Base-by-base conservation (phyloP, 148 eudicot species). In the Chenopodium formosanum region DNA sequence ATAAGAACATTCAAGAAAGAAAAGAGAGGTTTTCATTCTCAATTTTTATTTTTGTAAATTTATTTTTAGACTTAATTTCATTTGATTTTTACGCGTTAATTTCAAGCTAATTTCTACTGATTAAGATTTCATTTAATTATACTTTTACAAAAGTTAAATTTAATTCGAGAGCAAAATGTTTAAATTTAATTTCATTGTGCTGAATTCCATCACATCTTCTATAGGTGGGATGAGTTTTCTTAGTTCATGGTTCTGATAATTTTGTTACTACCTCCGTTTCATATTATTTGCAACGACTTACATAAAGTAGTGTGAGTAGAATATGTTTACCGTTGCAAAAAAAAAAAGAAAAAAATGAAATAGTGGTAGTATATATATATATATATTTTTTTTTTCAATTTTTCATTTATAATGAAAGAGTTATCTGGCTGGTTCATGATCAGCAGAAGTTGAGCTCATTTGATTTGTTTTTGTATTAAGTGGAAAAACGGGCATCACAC, bases 1-100 rank as follows among this genome's bases (percentile, higher is more conserved):
- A 82, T 91, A 95, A 95, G 86, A 93, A 90, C 89, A 93, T 95
- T 79, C 93, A 91, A 68, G 98, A 95, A 37, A 65, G 98, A 2
- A 93, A 90, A 83, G 92, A 95, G 81, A 92, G 97, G 98, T 95
- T 34, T 71, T 11, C 3, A 47, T 25, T 58, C 34, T 58, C 32
- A 16, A 13, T 20, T 78, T 31, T 22, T 69, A 53, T 3, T 56
- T 56, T 17, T 56, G 7, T 37, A 17, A 56, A 69, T 58, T 67
- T 37, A 0, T 37, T 37, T 81, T 32, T 81, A 16, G 16, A 25
- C 31, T 32, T 19, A 25, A 17, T 78, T 31, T 22, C 70, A 56
- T 56, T 4, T 56, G 4, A 56, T 75, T 58, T 63, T 56, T 27
- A 23, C 11, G 53, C 44, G 6, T 60, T 74, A 71, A 31, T 70